Base-by-base conservation (phyloP, 2,329 filamentous ascomycete genomes). In the Phialocephala sp. region DNA sequence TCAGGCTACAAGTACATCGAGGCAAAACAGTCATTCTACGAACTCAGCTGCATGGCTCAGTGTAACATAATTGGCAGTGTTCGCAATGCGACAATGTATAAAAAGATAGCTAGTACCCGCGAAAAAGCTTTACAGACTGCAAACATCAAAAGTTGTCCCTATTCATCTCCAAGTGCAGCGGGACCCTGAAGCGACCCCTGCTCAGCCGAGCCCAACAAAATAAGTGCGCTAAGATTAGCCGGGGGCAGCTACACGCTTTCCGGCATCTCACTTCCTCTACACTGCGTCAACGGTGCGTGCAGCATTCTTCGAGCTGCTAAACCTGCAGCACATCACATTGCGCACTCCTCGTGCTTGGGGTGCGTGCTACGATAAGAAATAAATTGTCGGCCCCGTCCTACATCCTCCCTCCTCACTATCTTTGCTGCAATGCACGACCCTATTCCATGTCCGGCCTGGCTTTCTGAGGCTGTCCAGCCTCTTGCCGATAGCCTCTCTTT, bases 401-500 rank as follows among this genome's bases (percentile, higher is more conserved):
- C n/a, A 50, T 52, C 24, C 6, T 57, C 45, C 60, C 35, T 55
- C 47, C 47, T 61, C 36, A 32, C 58, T 37, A 39, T 35, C 56
- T 32, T 41, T 47, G 36, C 61, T 47, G 54, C 64, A n/a, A 93
- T 94, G 91, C 86, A 84, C 77, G 91, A 94, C 76, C 87, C 88
- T 54, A 81, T 91, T 69, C 79, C 85, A 64, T 84, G 87, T 22
- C 79, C 85, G 43, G 88, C 89, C 60, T 76, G 75, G 72, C 79
- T 87, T 50, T 75, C 79, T 66, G 76, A 79, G 64, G 83, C 86
- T 64, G 79, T 89, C 59, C 82, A 89, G 76, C 91, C 90, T 18
- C 82, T 87, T 75, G 88, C 91, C 68, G 84, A 90, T 71, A 81
- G 79, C 66, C 79, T 90, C 65, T 78, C 80, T 60, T 81, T 94